Evolutionary conservation across 106 monocot genomes (phyloP).

Genomic region (Allium cepa): DNA sequence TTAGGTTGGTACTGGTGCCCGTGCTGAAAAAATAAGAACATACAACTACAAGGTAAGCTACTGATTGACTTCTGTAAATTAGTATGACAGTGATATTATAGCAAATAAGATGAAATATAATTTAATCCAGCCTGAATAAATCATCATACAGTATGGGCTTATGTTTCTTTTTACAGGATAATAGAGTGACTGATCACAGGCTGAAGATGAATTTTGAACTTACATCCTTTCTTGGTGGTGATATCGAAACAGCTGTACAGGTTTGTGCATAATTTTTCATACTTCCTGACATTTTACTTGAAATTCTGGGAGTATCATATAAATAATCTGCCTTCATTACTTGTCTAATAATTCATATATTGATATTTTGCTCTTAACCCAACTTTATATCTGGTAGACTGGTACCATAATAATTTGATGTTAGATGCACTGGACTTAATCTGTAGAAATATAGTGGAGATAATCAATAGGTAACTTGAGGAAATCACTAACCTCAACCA

Average conservation of each 20-base stretch:
- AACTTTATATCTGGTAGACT: too few species aligned
- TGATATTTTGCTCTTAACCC: too few species aligned
- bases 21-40: conserved; percentile 96
- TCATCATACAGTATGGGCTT: neutral
- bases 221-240: conserved; percentile 78
- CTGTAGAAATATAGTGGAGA: too few species aligned
- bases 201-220: conserved; percentile 98
- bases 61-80: neutral
- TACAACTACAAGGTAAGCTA: conserved; percentile 86
- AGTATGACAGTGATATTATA: too few species aligned
- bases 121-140: neutral
- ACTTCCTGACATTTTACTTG: too few species aligned
- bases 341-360: too few species aligned
- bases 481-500: too few species aligned
- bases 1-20: conserved; percentile 95
- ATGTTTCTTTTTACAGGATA: conserved; percentile 40
- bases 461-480: too few species aligned
- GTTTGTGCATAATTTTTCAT: conserved; percentile 12
- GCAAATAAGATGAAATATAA: neutral
- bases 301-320: too few species aligned
- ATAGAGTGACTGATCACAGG: conserved; percentile 63
- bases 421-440: too few species aligned
- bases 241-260: conserved; percentile 85
- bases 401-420: too few species aligned
- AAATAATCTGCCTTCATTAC: too few species aligned